Percentiles rank a stretch among this genome's conserved stretches.
Conservation (phyloP, 345 rosid species). For the Euclidium syriacum region DNA sequence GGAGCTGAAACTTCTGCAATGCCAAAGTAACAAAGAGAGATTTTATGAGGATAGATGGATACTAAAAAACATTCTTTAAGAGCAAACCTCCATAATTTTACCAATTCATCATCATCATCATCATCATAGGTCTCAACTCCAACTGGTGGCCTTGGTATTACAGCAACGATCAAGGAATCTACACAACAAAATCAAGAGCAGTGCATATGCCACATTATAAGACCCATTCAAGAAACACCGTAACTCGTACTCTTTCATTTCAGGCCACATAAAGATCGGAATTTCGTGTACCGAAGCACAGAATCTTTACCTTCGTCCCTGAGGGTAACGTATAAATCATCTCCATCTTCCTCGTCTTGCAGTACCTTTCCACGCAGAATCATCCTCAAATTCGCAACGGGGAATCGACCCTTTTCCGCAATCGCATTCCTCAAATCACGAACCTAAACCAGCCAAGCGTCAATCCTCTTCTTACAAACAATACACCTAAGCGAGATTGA, state of each 20-base stretch:
- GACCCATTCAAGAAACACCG: background rate
- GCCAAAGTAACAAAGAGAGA: background rate
- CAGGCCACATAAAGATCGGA: background rate
- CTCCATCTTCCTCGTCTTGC: slow-evolving; percentile 55
- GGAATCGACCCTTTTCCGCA: slow-evolving; percentile 44
- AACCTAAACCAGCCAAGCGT: slow-evolving; percentile 39
- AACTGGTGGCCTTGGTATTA: slow-evolving; percentile 65
- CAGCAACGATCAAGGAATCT: slow-evolving; percentile 75
- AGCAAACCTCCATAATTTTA: slow-evolving; percentile 5
- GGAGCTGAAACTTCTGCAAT: slow-evolving; percentile 69
- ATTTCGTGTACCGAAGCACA: background rate
- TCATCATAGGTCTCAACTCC: slow-evolving; percentile 48
- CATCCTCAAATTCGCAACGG: slow-evolving; percentile 57
- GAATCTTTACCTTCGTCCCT: slow-evolving; percentile 41
- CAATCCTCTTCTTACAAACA: background rate
- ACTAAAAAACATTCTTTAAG: background rate
- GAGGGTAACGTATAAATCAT: slow-evolving; percentile 46
- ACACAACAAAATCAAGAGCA: slow-evolving; percentile 10
- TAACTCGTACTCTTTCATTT: background rate
- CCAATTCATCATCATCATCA: slow-evolving; percentile 53
- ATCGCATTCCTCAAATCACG: slow-evolving; percentile 57
- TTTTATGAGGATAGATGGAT: background rate
- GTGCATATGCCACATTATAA: background rate
- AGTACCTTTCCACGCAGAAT: slow-evolving; percentile 61
- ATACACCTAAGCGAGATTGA: background rate